Base-by-base conservation (phyloP, 1,284 basidiomycete genomes). In the Boletus albobrunnescens region DNA sequence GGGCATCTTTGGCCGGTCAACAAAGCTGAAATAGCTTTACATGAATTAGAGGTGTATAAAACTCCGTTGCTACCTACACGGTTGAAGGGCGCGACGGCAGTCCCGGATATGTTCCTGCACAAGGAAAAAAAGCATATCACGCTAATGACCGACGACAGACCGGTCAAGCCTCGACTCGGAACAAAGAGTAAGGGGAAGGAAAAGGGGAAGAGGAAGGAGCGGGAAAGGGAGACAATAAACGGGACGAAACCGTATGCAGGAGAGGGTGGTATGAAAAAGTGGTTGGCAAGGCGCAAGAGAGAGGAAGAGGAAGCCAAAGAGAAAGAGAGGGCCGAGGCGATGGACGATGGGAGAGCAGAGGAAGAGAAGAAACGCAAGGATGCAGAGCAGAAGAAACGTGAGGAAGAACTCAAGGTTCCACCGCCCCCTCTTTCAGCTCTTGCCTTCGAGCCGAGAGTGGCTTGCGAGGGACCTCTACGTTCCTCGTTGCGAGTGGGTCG, bases 31-130 rank as follows among this genome's bases (percentile, higher is more conserved):
- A 74, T 76, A 51, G 80, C 79, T 17, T 71, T 87, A 5, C 77
- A 81, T 41, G 81, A 84, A 53, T 67, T 87, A 33, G 85, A 88
- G 53, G 74, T 82, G 31, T 88, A 87, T 69, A 84, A 81, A 67
- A 88, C 83, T 1, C 86, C 86, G 8, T 72, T 88, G 38, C 57
- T 87, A 8, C 84, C 86, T 5, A 81, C 82, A 33, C 79, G 83
- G 16, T 70, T 87, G 46, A 79, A 79, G 46, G 75, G 68, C 11
- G 68, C 75, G 14, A 64, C 69, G 7, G 66, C 68, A 10, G 70
- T 78, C 36, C 81, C 82, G 8, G 79, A 82, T 49, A 78, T 85
- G 67, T 86, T 87, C 67, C 72, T 78, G 54, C 72, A 76, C 17
- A 80, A 77, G 54, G 77, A 79, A 51, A 64, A 67, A 13, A 75